A percentile compares a stretch with the other conserved stretches of the same genome.
Conservation (phyloP, 192 early-diverging fungal genomes). For the Backusella sp. region DNA sequence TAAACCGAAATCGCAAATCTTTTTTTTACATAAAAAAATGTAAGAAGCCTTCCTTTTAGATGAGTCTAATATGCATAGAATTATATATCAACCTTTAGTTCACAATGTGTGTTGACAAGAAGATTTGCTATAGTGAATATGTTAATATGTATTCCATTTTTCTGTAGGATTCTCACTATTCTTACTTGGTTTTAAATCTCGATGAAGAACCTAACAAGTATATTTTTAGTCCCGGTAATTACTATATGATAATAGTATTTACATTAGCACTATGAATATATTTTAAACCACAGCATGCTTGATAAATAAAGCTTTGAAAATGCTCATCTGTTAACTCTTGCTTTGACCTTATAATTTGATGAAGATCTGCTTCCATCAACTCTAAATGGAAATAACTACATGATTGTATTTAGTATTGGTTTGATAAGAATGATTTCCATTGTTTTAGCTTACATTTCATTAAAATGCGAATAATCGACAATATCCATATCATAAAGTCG, state of each 20-base stretch:
- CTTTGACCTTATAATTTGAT: constrained; percentile 87
- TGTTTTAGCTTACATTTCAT: constrained; percentile 58
- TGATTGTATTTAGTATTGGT: background rate
- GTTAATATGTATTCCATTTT: background rate
- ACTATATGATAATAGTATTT: no score
- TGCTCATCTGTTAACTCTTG: constrained; percentile 95
- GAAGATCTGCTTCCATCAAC: constrained; percentile 98
- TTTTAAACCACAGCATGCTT: constrained; percentile 94
- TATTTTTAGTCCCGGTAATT: background rate
- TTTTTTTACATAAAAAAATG: background rate
- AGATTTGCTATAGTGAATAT: constrained; percentile 55
- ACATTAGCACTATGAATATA: constrained; percentile 98
- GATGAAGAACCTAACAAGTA: constrained; percentile 70
- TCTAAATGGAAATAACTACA: constrained; percentile 89
- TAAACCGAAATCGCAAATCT: constrained; percentile 98
- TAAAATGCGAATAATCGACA: constrained; percentile 66
- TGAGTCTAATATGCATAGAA: background rate
- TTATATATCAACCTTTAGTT: constrained; percentile 60
- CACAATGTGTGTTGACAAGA: constrained; percentile 88
- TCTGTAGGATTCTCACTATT: background rate
- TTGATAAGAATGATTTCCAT: background rate
- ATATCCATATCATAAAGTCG: constrained; percentile 76
- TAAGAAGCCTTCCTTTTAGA: background rate
- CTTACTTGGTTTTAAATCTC: constrained; percentile 91
- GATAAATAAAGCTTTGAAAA: constrained; percentile 99